phyloP scores from a whole-genome alignment of 352 stramenopile genomes.

The Peronospora belbahrii region DNA sequence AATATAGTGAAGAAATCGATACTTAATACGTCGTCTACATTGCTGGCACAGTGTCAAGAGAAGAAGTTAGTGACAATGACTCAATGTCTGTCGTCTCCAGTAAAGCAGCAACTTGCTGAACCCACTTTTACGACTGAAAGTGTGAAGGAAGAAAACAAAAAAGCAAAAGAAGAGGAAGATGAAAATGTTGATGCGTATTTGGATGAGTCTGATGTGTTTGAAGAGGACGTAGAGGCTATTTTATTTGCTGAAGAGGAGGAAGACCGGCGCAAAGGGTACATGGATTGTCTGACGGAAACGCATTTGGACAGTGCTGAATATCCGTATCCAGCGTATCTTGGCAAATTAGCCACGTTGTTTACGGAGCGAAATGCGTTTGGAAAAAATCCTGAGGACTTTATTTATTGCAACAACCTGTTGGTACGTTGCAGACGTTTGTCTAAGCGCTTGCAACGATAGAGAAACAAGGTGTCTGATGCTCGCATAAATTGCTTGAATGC shows the following conservation, averaged over 20 bases:
- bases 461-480: neutral
- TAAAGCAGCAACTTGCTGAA: constrained; percentile 5
- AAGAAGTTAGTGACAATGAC: constrained; percentile 1
- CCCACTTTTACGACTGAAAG: too few species aligned
- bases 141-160: constrained; percentile 19
- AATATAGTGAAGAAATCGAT: constrained; percentile 19
- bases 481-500: neutral
- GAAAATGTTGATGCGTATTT: constrained; percentile 42
- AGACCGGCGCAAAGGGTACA: constrained; percentile 33
- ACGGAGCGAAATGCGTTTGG: constrained; percentile 56
- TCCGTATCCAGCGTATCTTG: constrained; percentile 48
- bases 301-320: constrained; percentile 40
- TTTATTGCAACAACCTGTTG: constrained; percentile 77
- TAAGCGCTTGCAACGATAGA: neutral
- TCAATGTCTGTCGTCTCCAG: constrained; percentile 4
- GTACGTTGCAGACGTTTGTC: constrained; percentile 20
- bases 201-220: constrained; percentile 65
- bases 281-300: constrained; percentile 43
- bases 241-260: constrained; percentile 49
- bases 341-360: constrained; percentile 48
- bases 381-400: constrained; percentile 49
- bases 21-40: constrained; percentile 2
- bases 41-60: neutral
- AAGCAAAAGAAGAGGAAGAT: constrained; percentile 33
- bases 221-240: constrained; percentile 63